Percentiles rank a stretch among this genome's conserved stretches.
phyloP scores from a whole-genome alignment of 2,329 filamentous ascomycete species.

The Alternaria consortialis region DNA sequence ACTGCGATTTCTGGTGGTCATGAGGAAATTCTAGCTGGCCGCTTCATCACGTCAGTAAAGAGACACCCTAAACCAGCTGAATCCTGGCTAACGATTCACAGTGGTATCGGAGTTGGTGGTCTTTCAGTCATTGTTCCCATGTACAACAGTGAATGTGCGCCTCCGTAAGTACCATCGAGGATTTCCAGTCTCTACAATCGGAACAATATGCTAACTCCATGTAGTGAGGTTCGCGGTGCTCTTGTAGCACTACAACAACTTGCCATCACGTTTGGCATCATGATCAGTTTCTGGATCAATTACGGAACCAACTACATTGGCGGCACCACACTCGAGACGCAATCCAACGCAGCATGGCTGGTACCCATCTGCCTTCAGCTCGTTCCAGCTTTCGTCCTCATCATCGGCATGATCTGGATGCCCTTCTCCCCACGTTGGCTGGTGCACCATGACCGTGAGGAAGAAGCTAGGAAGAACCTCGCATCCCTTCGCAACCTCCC shows the following conservation, averaged over 20 bases:
- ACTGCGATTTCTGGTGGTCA: conserved; percentile 67
- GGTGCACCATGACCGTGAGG: conserved; percentile 73
- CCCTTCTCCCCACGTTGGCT: conserved; percentile 82
- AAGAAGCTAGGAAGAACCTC: conserved; percentile 70
- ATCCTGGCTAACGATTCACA: conserved; percentile 23
- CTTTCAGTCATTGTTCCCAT: conserved; percentile 73
- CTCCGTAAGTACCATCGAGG: conserved; percentile 54
- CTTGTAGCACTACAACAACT: conserved; percentile 71
- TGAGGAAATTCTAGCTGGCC: conserved; percentile 71
- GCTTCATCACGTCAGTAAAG: conserved; percentile 68
- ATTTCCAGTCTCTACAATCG: rapidly evolving
- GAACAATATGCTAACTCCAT: conserved; percentile 51
- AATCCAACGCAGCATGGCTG: conserved; percentile 74
- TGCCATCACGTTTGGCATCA: conserved; percentile 64
- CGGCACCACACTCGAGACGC: conserved; percentile 66
- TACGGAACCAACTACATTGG: conserved; percentile 57
- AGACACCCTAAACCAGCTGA: rapidly evolving
- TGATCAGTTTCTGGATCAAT: conserved; percentile 47
- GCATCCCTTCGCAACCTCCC: conserved; percentile 70
- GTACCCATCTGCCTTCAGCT: conserved; percentile 77
- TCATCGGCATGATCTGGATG: conserved; percentile 79
- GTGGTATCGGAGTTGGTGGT: conserved; percentile 71
- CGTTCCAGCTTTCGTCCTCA: conserved; percentile 70
- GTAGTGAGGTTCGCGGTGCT: conserved; percentile 68
- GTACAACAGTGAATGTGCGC: conserved; percentile 55